phyloP scores from a whole-genome alignment of 2,329 filamentous ascomycete genomes.

The Tolypocladium nubicola region DNA sequence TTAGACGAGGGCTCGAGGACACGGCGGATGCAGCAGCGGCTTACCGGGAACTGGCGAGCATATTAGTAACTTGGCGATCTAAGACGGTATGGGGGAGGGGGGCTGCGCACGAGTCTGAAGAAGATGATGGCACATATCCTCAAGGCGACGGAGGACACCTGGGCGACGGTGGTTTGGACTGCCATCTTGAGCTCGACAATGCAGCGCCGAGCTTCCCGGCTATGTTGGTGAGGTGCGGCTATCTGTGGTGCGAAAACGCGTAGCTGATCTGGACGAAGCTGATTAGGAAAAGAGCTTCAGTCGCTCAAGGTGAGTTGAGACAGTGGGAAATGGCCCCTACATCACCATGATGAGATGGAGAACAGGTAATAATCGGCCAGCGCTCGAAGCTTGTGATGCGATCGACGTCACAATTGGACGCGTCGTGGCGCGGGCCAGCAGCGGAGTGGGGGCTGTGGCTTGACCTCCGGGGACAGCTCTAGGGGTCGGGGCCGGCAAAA shows the following conservation, averaged over 20 bases:
- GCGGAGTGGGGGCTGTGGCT: constrained; percentile 1
- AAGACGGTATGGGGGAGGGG: neutral
- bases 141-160: constrained; percentile 24
- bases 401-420: constrained; percentile 1
- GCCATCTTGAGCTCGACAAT: constrained; percentile 3
- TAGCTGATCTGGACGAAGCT: neutral
- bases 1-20: constrained; percentile 1
- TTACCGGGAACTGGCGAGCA: constrained; percentile 23
- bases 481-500: constrained; percentile 9
- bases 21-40: constrained; percentile 5
- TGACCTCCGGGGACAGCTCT: neutral
- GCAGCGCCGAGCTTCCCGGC: too few species aligned
- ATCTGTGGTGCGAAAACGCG: neutral
- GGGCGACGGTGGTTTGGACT: constrained; percentile 18
- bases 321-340: neutral
- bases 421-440: neutral
- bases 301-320: neutral
- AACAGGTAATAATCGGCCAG: neutral
- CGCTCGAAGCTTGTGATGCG: neutral
- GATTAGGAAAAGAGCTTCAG: neutral
- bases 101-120: constrained; percentile 22
- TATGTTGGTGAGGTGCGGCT: neutral
- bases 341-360: neutral
- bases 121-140: constrained; percentile 25
- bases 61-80: constrained; percentile 4